phyloP scores from a whole-genome alignment of 495 filamentous ascomycete species.

The Daldinia caldariorum region DNA sequence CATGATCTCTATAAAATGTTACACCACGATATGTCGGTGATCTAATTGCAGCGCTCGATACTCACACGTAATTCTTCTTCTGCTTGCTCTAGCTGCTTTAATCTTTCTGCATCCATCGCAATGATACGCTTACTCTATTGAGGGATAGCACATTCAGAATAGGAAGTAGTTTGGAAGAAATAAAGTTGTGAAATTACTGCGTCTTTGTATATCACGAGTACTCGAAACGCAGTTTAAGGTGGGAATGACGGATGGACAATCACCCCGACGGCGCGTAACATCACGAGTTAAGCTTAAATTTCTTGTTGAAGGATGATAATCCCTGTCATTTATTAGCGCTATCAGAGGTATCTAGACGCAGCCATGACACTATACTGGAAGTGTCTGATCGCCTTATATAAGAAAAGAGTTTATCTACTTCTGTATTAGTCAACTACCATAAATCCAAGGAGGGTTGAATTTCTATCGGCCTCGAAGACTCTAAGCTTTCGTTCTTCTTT shows the following conservation, averaged over 20 bases:
- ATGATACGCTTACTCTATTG: conserved; percentile 1
- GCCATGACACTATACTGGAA: too few species aligned
- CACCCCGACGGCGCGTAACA: conserved; percentile 13
- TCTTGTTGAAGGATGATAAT: not conserved
- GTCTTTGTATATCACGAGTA: not conserved
- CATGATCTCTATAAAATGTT: not conserved
- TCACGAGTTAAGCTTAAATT: conserved; percentile 10
- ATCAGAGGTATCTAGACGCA: not conserved
- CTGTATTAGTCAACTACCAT: too few species aligned
- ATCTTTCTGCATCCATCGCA: conserved; percentile 20
- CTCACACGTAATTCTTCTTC: conserved; percentile 31
- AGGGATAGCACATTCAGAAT: not conserved
- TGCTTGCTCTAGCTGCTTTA: conserved; percentile 24
- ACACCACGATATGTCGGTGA: not conserved
- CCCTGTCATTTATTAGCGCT: not conserved
- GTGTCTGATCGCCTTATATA: too few species aligned
- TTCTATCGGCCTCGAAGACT: not conserved
- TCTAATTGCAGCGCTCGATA: not conserved
- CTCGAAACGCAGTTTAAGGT: not conserved
- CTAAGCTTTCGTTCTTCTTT: not conserved
- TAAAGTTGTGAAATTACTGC: not conserved
- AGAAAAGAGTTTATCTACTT: too few species aligned
- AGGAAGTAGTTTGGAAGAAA: too few species aligned
- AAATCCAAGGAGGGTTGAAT: too few species aligned
- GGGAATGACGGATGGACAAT: conserved; percentile 12